Evolutionary conservation across 176 grass and related monocot species (phyloP).

Genomic region (Pontederia paniculata): DNA sequence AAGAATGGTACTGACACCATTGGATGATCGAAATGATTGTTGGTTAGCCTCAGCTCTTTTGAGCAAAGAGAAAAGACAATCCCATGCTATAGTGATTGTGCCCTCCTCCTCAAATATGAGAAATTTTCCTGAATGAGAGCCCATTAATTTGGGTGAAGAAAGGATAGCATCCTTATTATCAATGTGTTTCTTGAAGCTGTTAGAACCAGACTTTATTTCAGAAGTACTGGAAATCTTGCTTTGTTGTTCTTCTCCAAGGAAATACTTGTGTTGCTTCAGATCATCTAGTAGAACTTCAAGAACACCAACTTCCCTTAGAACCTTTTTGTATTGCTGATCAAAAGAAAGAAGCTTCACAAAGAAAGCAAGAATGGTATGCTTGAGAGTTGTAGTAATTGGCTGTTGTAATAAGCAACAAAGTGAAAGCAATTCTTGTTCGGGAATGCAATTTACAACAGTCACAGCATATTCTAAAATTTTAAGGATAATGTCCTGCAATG

Average conservation of each 20-base stretch:
- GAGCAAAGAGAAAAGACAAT: conserved; percentile 95
- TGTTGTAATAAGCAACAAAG: conserved; percentile 98
- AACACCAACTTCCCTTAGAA: conserved; percentile 96
- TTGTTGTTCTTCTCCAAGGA: conserved; percentile 54
- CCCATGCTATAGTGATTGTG: conserved; percentile 84
- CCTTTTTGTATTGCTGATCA: conserved; percentile 97
- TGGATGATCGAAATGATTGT: conserved; percentile 76
- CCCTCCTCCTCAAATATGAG: conserved; percentile 94
- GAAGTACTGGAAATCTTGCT: conserved; percentile 46
- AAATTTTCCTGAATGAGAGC: conserved; percentile 49
- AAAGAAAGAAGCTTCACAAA: conserved; percentile 97
- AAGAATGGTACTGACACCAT: conserved; percentile 76
- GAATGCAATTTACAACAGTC: conserved; percentile 94
- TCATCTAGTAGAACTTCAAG: conserved; percentile 93
- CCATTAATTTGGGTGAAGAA: conserved; percentile 58
- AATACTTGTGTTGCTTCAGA: conserved; percentile 87
- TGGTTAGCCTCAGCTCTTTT: conserved; percentile 95
- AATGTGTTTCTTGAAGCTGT: conserved; percentile 48
- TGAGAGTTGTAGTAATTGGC: conserved; percentile 77
- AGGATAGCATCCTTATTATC: conserved; percentile 80
- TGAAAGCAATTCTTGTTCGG: conserved; percentile 92
- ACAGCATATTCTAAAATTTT: conserved; percentile 99
- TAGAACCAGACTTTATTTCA: conserved; percentile 35
- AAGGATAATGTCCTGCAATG: conserved; percentile 95
- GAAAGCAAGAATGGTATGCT: conserved; percentile 86